Conservation (phyloP, 169 alveolate species). For the Plasmodium sp. region DNA sequence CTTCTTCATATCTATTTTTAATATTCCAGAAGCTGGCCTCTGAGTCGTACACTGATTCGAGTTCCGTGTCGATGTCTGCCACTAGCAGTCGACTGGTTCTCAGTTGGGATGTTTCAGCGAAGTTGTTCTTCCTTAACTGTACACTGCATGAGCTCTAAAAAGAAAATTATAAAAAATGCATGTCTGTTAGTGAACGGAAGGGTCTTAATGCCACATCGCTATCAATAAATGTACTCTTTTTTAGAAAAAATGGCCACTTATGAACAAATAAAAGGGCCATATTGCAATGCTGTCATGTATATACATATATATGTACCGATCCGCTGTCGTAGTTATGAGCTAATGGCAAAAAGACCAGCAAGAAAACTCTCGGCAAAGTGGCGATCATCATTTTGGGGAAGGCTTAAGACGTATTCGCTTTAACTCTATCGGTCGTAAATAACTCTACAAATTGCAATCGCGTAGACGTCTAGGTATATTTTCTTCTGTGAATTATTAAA, state of each 20-base stretch:
- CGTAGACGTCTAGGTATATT: neutral
- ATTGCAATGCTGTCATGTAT: neutral
- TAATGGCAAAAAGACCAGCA: neutral
- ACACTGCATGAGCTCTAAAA: neutral
- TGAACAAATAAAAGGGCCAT: too few relatives aligned
- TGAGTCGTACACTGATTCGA: neutral
- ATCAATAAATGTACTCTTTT: neutral
- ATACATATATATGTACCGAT: neutral
- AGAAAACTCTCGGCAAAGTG: neutral
- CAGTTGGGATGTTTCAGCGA: neutral
- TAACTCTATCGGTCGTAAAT: neutral
- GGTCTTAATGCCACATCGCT: neutral
- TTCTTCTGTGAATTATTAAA: neutral
- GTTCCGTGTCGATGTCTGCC: neutral
- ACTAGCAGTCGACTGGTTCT: neutral
- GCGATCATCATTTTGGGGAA: neutral
- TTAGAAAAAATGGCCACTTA: too few relatives aligned
- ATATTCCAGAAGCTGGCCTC: too few relatives aligned
- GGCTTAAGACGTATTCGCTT: neutral
- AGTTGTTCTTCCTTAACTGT: neutral
- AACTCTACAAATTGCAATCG: neutral
- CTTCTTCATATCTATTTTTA: too few relatives aligned
- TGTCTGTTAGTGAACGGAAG: neutral
- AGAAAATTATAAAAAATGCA: neutral
- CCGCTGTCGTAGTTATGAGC: neutral